Evolutionary conservation across 208 protist genomes (phyloP), one percentile per base, ranked within the genome.

Genomic region (Leishmania tarentolae): DNA sequence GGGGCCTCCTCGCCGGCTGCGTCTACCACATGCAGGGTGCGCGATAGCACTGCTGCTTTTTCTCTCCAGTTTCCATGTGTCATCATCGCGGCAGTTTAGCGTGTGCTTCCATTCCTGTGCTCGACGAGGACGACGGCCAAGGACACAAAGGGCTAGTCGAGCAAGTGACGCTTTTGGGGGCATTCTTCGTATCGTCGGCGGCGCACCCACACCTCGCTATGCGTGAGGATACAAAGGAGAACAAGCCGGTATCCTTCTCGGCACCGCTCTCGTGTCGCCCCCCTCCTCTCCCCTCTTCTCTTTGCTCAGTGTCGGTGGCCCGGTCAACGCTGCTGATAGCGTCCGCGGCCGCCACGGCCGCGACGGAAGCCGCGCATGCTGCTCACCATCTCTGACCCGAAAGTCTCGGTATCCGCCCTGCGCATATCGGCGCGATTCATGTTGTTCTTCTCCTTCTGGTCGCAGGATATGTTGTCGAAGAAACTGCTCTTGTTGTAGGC

Each of bases 381-480:
- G 84, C 92, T 93, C 76, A 97, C 92, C 91, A 96, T 94, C 65
- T 96, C 92, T 35, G 85, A 81, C 5, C 94, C 94, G 72, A 97
- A 97, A 47, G 94, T 97, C 79, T 97, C 94, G 17, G 91, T 90
- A 80, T 97, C 94, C 42, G 92, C 89, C 77, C 90, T 88, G 75
- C 93, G 94, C 91, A 95, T 94, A 57, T 94, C 90, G 65, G 93
- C 91, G 46, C 94, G 92, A 70, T 95, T 91, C 47, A 83, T 56
- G 72, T 52, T 80, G 66, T 84, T 79, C 75, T 87, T 86, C 76
- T 93, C 91, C 87, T 94, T 94, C 75, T 91, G 84, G 52, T 96
- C 94, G 75, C 94, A 93, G 21, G 92, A 95, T 65, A 97, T 92
- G 68, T 80, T 97, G 78, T 98, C 95, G 68, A 98, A 98, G 87